These are phyloP conservation scores for Brassica carinata DNA, from an alignment of 345 rosid genomes.

Conservation along the genomic window DNA sequence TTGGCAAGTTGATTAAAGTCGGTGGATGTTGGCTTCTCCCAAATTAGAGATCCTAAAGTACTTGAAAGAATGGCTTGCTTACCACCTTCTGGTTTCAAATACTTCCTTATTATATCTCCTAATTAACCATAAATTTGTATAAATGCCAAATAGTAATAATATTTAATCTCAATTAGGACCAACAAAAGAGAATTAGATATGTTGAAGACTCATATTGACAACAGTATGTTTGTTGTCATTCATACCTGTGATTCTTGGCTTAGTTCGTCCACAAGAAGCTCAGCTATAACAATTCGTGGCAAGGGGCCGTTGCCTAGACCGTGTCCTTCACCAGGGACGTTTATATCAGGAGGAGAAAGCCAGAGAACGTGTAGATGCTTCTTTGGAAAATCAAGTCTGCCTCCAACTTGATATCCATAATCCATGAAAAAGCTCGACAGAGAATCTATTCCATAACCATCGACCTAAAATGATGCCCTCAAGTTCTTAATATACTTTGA, in stretches of 20 bases:
- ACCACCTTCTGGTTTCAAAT: conserved; percentile 56
- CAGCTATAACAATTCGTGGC: conserved; percentile 81
- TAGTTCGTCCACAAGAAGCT: conserved; percentile 79
- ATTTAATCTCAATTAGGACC: not conserved
- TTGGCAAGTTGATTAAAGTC: conserved; percentile 81
- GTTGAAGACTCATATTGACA: not conserved
- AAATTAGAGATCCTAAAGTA: conserved; percentile 72
- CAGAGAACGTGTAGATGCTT: conserved; percentile 76
- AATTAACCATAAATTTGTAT: conserved; percentile 26
- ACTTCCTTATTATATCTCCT: conserved; percentile 72
- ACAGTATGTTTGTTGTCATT: not conserved
- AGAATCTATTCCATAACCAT: conserved; percentile 77
- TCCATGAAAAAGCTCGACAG: conserved; percentile 73
- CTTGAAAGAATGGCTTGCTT: conserved; percentile 77
- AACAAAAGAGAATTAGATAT: not conserved
- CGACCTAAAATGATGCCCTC: conserved; percentile 44
- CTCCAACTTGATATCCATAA: conserved; percentile 66
- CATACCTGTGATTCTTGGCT: conserved; percentile 70
- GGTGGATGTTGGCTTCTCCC: conserved; percentile 72
- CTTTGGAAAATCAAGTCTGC: conserved; percentile 72
- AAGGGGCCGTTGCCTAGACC: conserved; percentile 65
- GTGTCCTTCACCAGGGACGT: conserved; percentile 42
- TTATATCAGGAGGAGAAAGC: conserved; percentile 72
- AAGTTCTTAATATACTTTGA: not conserved
- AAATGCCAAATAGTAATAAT: not conserved